These are phyloP conservation scores for Pseudogymnoascus sp. DNA, from an alignment of 2,329 filamentous ascomycete species.

Conservation along the genomic window DNA sequence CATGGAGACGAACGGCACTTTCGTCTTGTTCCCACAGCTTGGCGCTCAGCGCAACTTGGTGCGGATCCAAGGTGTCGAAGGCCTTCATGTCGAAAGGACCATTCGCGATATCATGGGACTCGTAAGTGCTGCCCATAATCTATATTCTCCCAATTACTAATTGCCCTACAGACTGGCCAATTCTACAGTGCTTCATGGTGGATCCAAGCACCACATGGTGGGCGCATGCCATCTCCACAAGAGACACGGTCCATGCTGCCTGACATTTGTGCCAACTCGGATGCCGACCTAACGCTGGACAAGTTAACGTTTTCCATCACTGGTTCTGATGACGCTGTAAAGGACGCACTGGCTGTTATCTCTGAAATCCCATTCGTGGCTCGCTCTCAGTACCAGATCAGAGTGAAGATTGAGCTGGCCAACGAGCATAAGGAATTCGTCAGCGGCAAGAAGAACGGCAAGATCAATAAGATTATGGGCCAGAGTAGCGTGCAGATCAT, in stretches of 20 bases:
- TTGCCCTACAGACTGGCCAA: conserved; percentile 65
- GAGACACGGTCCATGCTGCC: conserved; percentile 87
- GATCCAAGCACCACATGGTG: conserved; percentile 68
- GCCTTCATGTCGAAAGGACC: conserved; percentile 88
- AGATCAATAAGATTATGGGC: conserved; percentile 99
- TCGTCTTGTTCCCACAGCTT: conserved; percentile 83
- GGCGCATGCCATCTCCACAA: conserved; percentile 48
- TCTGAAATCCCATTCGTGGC: conserved; percentile 84
- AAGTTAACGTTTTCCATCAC: conserved; percentile 90
- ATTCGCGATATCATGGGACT: conserved; percentile 93
- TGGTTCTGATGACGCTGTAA: conserved; percentile 92
- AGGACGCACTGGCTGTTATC: conserved; percentile 88
- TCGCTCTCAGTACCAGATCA: conserved; percentile 81
- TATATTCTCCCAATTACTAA: conserved; percentile 9
- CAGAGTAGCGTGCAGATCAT: conserved; percentile 99
- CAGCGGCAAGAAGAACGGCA: conserved; percentile 98
- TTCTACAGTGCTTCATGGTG: conserved; percentile 98
- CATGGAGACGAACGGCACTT: conserved; percentile 91
- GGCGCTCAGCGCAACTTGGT: conserved; percentile 78
- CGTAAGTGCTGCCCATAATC: conserved; percentile 42
- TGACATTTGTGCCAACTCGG: conserved; percentile 93
- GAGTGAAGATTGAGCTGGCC: conserved; percentile 96
- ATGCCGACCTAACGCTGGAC: conserved; percentile 89
- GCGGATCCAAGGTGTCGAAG: conserved; percentile 86
- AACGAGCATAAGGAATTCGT: conserved; percentile 99